A percentile compares a stretch with the other conserved stretches of the same genome.
Conservation (phyloP, 2,329 filamentous ascomycete genomes). For the Xylariales sp. region DNA sequence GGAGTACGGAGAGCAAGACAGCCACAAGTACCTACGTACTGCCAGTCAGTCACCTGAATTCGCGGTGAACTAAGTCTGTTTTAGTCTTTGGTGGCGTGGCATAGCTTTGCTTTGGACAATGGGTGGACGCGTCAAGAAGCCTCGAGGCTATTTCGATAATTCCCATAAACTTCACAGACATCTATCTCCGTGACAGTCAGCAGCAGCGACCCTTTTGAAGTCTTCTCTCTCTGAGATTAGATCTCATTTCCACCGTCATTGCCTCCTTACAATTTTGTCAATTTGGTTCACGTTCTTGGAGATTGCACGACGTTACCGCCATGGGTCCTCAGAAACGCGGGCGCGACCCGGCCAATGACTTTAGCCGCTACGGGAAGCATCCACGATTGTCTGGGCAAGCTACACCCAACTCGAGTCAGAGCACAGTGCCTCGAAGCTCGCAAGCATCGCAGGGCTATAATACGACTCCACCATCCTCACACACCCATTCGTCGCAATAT, state of each 20-base stretch:
- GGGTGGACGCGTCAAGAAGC: not conserved
- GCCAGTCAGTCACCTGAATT: constrained; percentile 5
- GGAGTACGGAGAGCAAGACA: not conserved
- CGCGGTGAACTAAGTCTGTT: not conserved
- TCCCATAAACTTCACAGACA: not conserved
- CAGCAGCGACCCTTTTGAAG: too few relatives aligned
- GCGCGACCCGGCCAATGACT: constrained; percentile 4
- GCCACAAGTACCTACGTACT: not conserved
- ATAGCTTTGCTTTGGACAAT: not conserved
- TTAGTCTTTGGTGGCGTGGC: not conserved
- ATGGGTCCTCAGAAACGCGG: constrained; percentile 4
- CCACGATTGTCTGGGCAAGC: constrained; percentile 3
- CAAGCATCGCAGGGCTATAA: not conserved
- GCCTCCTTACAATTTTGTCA: too few relatives aligned
- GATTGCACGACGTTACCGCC: too few relatives aligned
- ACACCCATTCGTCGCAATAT: constrained; percentile 6
- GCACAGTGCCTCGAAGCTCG: not conserved
- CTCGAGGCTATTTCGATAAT: too few relatives aligned
- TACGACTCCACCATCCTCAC: not conserved
- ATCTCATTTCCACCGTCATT: too few relatives aligned
- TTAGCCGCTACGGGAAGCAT: constrained; percentile 4
- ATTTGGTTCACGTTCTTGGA: too few relatives aligned
- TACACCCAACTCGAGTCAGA: not conserved
- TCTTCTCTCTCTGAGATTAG: too few relatives aligned
- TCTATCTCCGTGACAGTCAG: not conserved